Evolutionary conservation across 805 yeast species (phyloP).

Genomic region (Myxozyma kluyveri): DNA sequence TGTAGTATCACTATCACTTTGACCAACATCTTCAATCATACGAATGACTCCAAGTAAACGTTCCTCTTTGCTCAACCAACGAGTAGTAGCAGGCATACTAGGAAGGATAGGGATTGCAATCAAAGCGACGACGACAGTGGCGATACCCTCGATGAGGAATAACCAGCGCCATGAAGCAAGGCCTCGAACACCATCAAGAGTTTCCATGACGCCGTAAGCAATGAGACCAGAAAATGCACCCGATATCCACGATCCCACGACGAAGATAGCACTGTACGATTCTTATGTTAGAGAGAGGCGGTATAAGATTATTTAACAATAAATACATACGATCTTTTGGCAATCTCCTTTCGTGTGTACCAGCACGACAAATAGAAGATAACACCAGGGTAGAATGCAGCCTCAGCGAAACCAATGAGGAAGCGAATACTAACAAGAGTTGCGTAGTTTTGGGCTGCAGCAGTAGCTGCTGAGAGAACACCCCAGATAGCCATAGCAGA

Average conservation of each 20-base stretch:
- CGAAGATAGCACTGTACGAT: slow-evolving; percentile 47
- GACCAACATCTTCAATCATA: slow-evolving; percentile 44
- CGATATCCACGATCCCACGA: slow-evolving; percentile 49
- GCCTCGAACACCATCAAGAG: slow-evolving; percentile 44
- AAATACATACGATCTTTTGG: slow-evolving; percentile 43
- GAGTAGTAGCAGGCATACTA: slow-evolving; percentile 52
- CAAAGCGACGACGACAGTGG: slow-evolving; percentile 49
- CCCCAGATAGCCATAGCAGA: slow-evolving; percentile 51
- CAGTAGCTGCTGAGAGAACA: slow-evolving; percentile 45
- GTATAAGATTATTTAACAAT: background rate
- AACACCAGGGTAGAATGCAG: slow-evolving; percentile 51
- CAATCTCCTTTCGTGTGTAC: slow-evolving; percentile 52
- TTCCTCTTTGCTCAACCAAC: slow-evolving; percentile 48
- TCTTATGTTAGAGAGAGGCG: too few species aligned
- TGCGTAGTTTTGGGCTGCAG: slow-evolving; percentile 46
- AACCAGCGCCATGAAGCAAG: slow-evolving; percentile 55
- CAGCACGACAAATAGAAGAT: slow-evolving; percentile 53
- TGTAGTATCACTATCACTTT: slow-evolving; percentile 38
- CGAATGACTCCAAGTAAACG: slow-evolving; percentile 43
- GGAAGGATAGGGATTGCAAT: slow-evolving; percentile 51
- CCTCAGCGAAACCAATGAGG: slow-evolving; percentile 49
- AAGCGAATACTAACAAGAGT: slow-evolving; percentile 48
- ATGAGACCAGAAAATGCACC: slow-evolving; percentile 57
- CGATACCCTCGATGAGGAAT: slow-evolving; percentile 55
- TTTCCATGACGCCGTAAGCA: slow-evolving; percentile 52